Conservation (phyloP, 768 basidiomycete genomes). For the Suillus paluster region DNA sequence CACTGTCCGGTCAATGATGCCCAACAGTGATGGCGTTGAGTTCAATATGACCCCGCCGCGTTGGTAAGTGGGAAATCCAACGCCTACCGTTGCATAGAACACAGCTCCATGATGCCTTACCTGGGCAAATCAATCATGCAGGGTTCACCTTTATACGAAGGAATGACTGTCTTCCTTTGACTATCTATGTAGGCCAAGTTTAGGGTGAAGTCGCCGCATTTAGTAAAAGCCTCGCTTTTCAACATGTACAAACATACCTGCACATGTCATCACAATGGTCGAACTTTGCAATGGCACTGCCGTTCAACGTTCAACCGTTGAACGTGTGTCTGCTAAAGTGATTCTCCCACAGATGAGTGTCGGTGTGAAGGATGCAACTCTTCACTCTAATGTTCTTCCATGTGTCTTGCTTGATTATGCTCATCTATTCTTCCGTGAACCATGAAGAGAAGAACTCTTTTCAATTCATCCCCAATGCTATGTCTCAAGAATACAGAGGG, state of each 20-base stretch:
- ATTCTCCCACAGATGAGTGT: background rate
- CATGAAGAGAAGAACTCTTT: background rate
- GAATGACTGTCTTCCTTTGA: background rate
- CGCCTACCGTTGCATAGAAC: background rate
- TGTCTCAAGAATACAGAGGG: background rate
- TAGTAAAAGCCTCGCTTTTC: background rate
- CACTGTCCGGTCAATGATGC: background rate
- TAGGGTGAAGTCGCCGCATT: background rate
- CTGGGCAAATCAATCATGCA: background rate
- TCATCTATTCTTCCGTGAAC: background rate
- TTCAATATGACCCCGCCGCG: background rate
- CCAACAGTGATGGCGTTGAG: background rate
- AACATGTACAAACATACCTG: slow-evolving; percentile 4
- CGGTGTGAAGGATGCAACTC: background rate
- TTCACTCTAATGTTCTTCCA: no score
- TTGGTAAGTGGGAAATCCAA: background rate
- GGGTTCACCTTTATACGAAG: background rate
- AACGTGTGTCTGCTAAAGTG: background rate
- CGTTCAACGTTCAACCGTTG: no score
- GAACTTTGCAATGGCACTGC: no score
- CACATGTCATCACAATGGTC: no score
- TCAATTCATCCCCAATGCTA: background rate
- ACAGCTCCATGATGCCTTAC: background rate
- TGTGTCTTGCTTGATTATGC: background rate
- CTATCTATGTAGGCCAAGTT: background rate